Percentiles rank a stretch among this genome's conserved stretches.
phyloP scores from a whole-genome alignment of 2,329 filamentous ascomycete genomes.

The Paramyrothecium roridum region DNA sequence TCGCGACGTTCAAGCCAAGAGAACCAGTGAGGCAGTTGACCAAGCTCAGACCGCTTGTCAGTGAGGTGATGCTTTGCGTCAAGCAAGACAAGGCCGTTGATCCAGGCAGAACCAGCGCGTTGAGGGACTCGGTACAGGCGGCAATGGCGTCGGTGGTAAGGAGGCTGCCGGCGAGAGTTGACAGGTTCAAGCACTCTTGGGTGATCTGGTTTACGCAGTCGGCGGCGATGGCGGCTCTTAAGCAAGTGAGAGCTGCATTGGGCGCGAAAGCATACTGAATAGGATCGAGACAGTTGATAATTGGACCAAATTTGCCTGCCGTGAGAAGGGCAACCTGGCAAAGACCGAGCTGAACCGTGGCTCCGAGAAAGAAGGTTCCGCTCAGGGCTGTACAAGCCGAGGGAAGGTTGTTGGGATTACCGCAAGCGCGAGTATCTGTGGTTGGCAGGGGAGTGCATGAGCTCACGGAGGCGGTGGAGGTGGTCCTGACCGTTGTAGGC shows the following conservation, averaged over 20 bases:
- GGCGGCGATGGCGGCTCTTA: background rate
- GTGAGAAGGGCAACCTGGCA: background rate
- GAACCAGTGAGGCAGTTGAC: background rate
- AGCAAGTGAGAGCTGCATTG: background rate
- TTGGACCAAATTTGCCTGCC: too few relatives aligned
- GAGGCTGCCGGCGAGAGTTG: background rate
- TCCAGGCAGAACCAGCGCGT: background rate
- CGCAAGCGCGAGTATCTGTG: background rate
- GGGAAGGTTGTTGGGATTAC: background rate
- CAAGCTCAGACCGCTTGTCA: background rate
- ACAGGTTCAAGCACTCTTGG: conserved; percentile 1
- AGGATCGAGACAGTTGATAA: too few relatives aligned
- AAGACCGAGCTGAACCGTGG: background rate
- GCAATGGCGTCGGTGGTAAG: background rate
- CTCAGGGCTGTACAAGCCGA: background rate
- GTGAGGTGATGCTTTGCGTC: background rate
- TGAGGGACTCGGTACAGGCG: background rate
- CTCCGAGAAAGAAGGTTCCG: background rate
- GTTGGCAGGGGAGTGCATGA: background rate
- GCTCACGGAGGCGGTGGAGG: background rate
- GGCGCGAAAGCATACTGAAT: too few relatives aligned
- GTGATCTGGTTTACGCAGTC: conserved; percentile 4
- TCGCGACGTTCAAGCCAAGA: background rate
- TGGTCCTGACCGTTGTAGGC: background rate
- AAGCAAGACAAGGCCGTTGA: background rate